Evolutionary conservation across 1,284 basidiomycete species (phyloP).

Genomic region (Phlebopus sp.): DNA sequence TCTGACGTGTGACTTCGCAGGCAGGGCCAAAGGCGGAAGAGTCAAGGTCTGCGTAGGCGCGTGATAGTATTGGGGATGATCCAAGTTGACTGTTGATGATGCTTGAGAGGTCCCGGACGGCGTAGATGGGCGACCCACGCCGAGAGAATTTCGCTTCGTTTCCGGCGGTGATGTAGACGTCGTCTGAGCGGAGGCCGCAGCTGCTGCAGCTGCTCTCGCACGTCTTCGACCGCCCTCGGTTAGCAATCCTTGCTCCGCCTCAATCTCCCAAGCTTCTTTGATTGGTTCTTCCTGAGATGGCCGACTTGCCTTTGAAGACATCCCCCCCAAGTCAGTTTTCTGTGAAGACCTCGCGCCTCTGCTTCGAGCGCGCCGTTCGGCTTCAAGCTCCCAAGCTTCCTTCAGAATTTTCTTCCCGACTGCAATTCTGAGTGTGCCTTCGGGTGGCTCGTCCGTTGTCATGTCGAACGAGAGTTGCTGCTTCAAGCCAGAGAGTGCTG

Average conservation of each 20-base stretch:
- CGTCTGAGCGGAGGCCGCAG: slow-evolving; percentile 33
- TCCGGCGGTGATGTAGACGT: slow-evolving; percentile 8
- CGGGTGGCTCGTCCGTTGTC: slow-evolving; percentile 49
- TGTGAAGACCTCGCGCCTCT: slow-evolving; percentile 29
- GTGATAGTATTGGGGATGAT: slow-evolving; percentile 58
- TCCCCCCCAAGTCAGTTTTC: slow-evolving; percentile 6
- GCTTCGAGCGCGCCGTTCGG: slow-evolving; percentile 51
- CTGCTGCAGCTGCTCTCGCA: slow-evolving; percentile 55
- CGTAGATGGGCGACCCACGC: slow-evolving; percentile 25
- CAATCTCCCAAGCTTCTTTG: slow-evolving; percentile 75
- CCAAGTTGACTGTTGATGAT: slow-evolving; percentile 36
- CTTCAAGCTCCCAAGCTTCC: slow-evolving; percentile 75
- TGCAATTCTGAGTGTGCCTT: slow-evolving; percentile 52
- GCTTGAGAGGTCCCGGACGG: slow-evolving; percentile 14
- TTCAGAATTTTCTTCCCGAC: slow-evolving; percentile 67
- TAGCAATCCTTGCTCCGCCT: slow-evolving; percentile 67
- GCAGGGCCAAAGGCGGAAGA: slow-evolving; percentile 58
- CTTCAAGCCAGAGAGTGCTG: slow-evolving; percentile 43
- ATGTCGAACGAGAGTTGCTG: slow-evolving; percentile 54
- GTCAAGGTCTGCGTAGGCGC: slow-evolving; percentile 53
- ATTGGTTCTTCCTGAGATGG: slow-evolving; percentile 37
- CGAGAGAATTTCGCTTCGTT: slow-evolving; percentile 16
- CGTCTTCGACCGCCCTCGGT: slow-evolving; percentile 69
- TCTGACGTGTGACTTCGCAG: slow-evolving; percentile 53
- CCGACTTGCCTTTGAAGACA: slow-evolving; percentile 4